phyloP scores from a whole-genome alignment of 2,329 filamentous ascomycete genomes.

The Alternaria triticina region DNA sequence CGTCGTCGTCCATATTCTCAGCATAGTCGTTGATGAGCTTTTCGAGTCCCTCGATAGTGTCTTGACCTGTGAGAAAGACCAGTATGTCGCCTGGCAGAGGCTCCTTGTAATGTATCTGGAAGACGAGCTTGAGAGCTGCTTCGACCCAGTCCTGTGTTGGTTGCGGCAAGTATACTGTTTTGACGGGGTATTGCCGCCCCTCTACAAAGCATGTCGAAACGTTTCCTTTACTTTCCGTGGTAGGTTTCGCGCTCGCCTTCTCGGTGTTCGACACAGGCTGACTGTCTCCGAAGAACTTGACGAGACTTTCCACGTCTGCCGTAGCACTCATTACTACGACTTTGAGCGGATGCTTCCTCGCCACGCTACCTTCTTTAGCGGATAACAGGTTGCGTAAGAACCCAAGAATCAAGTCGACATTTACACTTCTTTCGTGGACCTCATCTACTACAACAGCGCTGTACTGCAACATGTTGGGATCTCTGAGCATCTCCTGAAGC shows the following conservation, averaged over 20 bases:
- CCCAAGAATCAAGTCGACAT: constrained; percentile 88
- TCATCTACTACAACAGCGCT: constrained; percentile 93
- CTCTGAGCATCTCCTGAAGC: constrained; percentile 87
- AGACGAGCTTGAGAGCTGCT: constrained; percentile 78
- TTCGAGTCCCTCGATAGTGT: constrained; percentile 85
- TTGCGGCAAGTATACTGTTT: constrained; percentile 73
- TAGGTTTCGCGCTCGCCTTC: constrained; percentile 15
- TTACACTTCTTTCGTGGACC: constrained; percentile 93
- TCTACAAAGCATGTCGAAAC: constrained; percentile 71
- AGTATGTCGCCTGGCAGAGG: constrained; percentile 93
- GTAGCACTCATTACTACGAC: constrained; percentile 98
- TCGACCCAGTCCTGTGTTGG: constrained; percentile 84
- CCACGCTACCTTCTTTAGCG: constrained; percentile 70
- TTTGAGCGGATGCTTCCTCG: constrained; percentile 69
- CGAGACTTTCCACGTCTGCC: constrained; percentile 81
- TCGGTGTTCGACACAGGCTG: constrained; percentile 9
- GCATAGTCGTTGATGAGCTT: constrained; percentile 82
- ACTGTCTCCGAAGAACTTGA: constrained; percentile 70
- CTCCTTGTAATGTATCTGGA: constrained; percentile 85
- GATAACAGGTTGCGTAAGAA: constrained; percentile 82
- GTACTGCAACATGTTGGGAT: constrained; percentile 82
- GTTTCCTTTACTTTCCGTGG: background rate
- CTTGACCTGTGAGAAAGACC: constrained; percentile 90
- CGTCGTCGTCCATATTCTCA: constrained; percentile 71
- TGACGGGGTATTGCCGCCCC: constrained; percentile 86